Evolutionary conservation across 2,329 filamentous ascomycete genomes (phyloP).

Genomic region (Penicillium sp.): DNA sequence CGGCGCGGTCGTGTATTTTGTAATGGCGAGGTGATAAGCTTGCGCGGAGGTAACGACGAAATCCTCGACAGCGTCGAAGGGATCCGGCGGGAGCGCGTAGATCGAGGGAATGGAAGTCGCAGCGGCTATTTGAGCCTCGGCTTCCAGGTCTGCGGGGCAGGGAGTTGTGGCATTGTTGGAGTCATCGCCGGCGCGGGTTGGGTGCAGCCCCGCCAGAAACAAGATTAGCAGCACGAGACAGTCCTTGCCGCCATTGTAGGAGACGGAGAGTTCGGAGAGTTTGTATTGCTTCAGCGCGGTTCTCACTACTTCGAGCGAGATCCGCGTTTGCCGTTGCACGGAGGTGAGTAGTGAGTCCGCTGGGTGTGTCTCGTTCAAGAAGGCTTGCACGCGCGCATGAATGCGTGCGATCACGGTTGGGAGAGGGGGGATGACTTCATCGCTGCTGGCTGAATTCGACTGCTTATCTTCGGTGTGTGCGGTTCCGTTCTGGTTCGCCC

Average conservation of each 20-base stretch:
- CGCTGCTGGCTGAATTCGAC: neutral
- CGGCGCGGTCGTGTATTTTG: conserved; percentile 67
- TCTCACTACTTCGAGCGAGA: conserved; percentile 70
- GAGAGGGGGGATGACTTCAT: conserved; percentile 27
- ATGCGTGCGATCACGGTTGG: conserved; percentile 65
- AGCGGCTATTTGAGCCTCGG: conserved; percentile 11
- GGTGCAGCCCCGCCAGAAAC: conserved; percentile 66
- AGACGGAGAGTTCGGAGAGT: conserved; percentile 78
- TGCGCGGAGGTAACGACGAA: conserved; percentile 70
- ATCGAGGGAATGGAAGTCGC: conserved; percentile 66
- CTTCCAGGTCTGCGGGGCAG: conserved; percentile 20
- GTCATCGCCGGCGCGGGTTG: conserved; percentile 12
- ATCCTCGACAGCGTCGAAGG: conserved; percentile 80
- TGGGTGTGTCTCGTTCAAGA: conserved; percentile 61
- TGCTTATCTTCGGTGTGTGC: neutral
- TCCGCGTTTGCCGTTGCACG: conserved; percentile 72
- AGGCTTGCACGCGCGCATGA: conserved; percentile 60
- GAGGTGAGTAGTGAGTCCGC: conserved; percentile 56
- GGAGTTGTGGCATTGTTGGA: conserved; percentile 37
- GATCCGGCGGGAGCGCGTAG: conserved; percentile 82
- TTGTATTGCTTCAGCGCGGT: conserved; percentile 73
- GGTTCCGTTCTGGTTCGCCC: conserved; percentile 7
- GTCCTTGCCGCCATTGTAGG: conserved; percentile 98
- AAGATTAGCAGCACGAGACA: conserved; percentile 89
- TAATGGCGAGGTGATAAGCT: conserved; percentile 72